A percentile compares a stretch with the other conserved stretches of the same genome.
phyloP scores from a whole-genome alignment of 371 early-diverging fungal genomes.

The Mortierella sp. region DNA sequence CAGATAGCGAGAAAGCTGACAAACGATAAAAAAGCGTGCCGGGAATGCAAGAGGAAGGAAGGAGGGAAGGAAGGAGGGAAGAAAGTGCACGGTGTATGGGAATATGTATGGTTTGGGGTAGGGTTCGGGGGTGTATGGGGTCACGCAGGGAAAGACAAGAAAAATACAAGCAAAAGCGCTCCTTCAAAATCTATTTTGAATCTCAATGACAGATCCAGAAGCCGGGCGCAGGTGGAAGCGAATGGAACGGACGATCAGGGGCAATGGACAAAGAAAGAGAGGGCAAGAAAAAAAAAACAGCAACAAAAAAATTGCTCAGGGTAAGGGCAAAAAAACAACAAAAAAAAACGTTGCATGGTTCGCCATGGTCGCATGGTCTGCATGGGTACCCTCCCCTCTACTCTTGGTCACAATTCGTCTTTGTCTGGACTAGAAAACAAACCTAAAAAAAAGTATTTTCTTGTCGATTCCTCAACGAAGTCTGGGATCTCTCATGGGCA shows the following conservation, averaged over 20 bases:
- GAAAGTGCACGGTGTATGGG: not conserved
- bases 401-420: no score
- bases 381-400: slow-evolving; percentile 8
- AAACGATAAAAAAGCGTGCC: no score
- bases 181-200: not conserved
- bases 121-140: not conserved
- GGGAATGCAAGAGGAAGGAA: not conserved
- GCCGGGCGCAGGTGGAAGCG: not conserved
- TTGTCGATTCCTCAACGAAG: no score
- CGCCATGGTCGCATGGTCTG: slow-evolving; percentile 29
- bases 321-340: not conserved
- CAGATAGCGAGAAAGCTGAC: not conserved
- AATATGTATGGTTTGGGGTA: not conserved
- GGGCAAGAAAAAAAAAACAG: not conserved
- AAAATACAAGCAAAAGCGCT: not conserved
- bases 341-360: slow-evolving; percentile 25
- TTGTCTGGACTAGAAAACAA: no score
- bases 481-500: no score
- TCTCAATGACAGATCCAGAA: not conserved
- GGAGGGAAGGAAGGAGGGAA: not conserved
- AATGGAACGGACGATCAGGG: no score
- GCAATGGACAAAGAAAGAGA: no score
- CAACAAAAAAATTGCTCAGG: slow-evolving; percentile 4
- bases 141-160: not conserved
- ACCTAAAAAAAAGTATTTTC: no score